A percentile compares a stretch with the other conserved stretches of the same genome.
Conservation (phyloP, 2,329 filamentous ascomycete species). For the Apiospora saccharicola region DNA sequence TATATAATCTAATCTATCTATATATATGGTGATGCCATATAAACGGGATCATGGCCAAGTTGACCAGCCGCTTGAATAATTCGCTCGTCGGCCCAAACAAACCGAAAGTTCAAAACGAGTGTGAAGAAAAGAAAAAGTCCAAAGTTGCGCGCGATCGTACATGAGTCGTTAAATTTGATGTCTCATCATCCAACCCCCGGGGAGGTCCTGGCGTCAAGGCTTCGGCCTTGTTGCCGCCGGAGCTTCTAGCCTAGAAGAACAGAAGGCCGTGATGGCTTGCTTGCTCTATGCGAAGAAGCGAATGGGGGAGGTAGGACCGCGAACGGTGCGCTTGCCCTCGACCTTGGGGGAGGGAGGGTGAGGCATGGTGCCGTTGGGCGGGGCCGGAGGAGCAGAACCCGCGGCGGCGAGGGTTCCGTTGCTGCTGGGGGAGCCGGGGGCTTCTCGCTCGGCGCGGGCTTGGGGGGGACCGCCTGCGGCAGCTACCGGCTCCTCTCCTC, state of each 20-base stretch:
- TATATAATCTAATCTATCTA: not conserved
- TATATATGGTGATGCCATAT: not conserved
- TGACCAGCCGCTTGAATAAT: not conserved
- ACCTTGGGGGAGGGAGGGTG: not conserved
- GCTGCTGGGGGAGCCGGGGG: no score
- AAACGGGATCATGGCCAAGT: not conserved
- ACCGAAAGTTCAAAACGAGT: constrained; percentile 2
- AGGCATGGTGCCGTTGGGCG: not conserved
- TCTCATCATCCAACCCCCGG: no score
- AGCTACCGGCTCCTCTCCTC: not conserved
- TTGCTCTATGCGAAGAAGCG: not conserved
- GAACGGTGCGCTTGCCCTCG: not conserved
- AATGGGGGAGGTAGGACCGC: not conserved
- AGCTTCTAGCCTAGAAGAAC: not conserved
- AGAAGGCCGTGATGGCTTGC: not conserved
- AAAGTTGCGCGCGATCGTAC: not conserved
- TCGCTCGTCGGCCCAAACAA: not conserved
- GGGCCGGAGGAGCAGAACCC: not conserved
- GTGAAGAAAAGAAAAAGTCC: constrained; percentile 1
- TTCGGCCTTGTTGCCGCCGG: constrained; percentile 11
- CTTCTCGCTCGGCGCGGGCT: no score
- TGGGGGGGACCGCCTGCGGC: no score
- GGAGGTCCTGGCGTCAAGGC: not conserved
- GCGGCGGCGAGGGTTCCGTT: not conserved
- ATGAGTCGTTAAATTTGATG: not conserved